These are phyloP conservation scores for Aspergillus sp. DNA, from an alignment of 2,329 filamentous ascomycete species.

Conservation along the genomic window DNA sequence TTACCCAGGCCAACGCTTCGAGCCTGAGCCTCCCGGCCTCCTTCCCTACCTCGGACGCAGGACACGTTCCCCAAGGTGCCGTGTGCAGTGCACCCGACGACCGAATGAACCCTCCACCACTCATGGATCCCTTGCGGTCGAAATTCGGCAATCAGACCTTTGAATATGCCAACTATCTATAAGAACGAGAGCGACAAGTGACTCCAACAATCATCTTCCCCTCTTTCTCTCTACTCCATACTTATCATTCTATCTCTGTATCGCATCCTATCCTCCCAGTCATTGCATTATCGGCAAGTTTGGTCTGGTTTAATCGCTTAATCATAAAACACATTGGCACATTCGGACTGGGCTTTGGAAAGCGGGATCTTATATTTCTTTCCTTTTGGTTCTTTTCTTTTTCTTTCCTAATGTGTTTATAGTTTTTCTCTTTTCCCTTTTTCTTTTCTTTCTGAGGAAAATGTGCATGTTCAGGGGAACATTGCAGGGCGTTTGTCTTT, in stretches of 20 bases:
- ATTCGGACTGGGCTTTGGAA: too few relatives aligned
- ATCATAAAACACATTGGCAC: too few relatives aligned
- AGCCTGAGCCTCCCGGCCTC: slow-evolving; percentile 31
- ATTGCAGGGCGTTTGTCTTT: not conserved
- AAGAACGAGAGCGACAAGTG: not conserved
- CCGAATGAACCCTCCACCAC: slow-evolving; percentile 16
- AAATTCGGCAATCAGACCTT: slow-evolving; percentile 25
- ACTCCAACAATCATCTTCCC: not conserved
- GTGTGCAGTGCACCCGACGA: slow-evolving; percentile 16
- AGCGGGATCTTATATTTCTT: too few relatives aligned
- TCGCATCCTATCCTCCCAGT: not conserved
- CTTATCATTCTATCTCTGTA: not conserved
- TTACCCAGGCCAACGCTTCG: slow-evolving; percentile 28
- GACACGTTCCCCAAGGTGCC: slow-evolving; percentile 10
- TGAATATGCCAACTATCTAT: slow-evolving; percentile 24
- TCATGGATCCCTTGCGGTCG: slow-evolving; percentile 19
- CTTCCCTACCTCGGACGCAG: slow-evolving; percentile 24
- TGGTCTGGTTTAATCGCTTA: too few relatives aligned
- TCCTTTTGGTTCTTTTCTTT: not conserved
- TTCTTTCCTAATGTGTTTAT: not conserved
- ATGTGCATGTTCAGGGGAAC: too few relatives aligned
- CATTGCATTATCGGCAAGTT: too few relatives aligned
- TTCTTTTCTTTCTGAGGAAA: too few relatives aligned
- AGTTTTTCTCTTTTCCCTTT: too few relatives aligned
- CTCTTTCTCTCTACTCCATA: slow-evolving; percentile 1